A percentile compares a stretch with the other conserved stretches of the same genome.
These are phyloP conservation scores for Camellia granthamiana DNA, from an alignment of 148 eudicot genomes.

Conservation along the genomic window DNA sequence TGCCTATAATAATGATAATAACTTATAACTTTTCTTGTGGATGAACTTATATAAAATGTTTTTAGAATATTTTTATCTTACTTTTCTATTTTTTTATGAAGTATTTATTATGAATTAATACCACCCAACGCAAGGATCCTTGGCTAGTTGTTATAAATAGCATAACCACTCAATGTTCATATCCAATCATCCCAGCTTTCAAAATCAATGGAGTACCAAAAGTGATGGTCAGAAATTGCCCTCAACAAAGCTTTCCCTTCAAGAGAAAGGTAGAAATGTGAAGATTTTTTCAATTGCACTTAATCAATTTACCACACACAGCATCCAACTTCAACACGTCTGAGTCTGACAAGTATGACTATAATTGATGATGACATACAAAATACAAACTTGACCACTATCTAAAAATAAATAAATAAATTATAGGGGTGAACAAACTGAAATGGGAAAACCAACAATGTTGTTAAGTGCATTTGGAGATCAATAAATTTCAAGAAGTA, in stretches of 20 bases:
- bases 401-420: not conserved
- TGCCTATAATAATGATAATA: not conserved
- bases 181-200: not conserved
- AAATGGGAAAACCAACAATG: not conserved
- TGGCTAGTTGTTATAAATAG: not conserved
- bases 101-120: not conserved
- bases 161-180: not conserved
- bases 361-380: not conserved
- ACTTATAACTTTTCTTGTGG: not conserved
- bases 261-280: not conserved
- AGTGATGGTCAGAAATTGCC: not conserved
- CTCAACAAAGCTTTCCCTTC: not conserved
- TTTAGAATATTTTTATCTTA: not conserved
- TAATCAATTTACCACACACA: not conserved
- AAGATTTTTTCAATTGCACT: not conserved
- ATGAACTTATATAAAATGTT: not conserved
- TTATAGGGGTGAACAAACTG: not conserved
- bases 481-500: not conserved
- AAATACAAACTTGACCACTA: not conserved
- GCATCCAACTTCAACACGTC: not conserved
- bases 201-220: not conserved
- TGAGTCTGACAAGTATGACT: not conserved
- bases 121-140: not conserved
- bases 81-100: not conserved
- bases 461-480: not conserved